A percentile compares a stretch with the other conserved stretches of the same genome.
phyloP scores from a whole-genome alignment of 1,284 basidiomycete genomes.

The Microbotryum intermedium region DNA sequence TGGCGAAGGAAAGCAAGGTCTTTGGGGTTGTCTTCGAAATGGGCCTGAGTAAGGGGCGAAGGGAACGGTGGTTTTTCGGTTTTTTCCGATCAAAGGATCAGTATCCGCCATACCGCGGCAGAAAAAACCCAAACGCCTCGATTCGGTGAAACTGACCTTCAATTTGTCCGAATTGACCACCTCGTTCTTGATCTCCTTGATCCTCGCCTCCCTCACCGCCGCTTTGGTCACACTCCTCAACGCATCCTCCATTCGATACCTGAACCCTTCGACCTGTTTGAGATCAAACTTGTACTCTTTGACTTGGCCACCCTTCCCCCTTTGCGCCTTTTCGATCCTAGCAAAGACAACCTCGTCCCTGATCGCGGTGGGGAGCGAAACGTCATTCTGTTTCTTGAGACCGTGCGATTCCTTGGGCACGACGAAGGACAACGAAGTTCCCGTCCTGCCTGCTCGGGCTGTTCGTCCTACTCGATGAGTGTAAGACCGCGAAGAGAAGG shows the following conservation, averaged over 20 bases:
- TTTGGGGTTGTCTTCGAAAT: constrained; percentile 94
- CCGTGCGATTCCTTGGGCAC: constrained; percentile 68
- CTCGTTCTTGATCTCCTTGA: constrained; percentile 90
- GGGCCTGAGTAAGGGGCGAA: constrained; percentile 53
- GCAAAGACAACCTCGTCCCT: constrained; percentile 69
- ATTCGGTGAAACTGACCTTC: constrained; percentile 54
- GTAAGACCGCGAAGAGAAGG: constrained; percentile 77
- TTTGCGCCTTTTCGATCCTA: constrained; percentile 62
- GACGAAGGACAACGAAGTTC: constrained; percentile 85
- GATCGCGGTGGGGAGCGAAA: constrained; percentile 54
- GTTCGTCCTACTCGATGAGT: constrained; percentile 95
- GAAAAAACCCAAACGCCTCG: background rate
- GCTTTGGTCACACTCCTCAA: constrained; percentile 77
- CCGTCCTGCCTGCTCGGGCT: constrained; percentile 76
- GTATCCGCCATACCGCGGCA: too few species aligned
- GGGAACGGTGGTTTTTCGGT: too few species aligned
- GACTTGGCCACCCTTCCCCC: constrained; percentile 62
- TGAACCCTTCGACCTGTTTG: constrained; percentile 93
- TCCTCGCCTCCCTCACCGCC: constrained; percentile 78
- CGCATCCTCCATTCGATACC: constrained; percentile 97
- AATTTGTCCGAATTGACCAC: constrained; percentile 91
- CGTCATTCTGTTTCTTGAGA: constrained; percentile 56
- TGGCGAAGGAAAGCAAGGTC: constrained; percentile 89
- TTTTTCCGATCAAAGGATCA: too few species aligned
- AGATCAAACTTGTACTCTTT: constrained; percentile 90